Conservation (phyloP, 2,329 filamentous ascomycete species). For the Paecilomyces fulvus region DNA sequence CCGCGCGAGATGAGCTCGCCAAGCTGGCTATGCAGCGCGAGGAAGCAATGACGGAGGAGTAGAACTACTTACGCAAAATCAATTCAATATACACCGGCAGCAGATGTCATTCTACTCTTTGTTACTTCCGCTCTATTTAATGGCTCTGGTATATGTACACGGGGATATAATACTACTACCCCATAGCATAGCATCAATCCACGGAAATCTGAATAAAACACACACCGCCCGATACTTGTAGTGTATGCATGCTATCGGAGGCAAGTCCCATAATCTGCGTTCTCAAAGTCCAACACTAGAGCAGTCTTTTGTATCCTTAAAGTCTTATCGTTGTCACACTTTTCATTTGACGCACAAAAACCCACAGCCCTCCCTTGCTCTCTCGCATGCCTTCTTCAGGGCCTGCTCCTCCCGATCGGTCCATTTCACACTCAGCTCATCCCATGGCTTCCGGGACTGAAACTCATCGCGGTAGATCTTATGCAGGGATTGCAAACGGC, state of each 20-base stretch:
- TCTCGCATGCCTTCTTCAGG: slow-evolving; percentile 47
- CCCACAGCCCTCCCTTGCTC: slow-evolving; percentile 50
- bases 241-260: background rate
- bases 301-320: background rate
- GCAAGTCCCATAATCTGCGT: background rate
- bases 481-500: slow-evolving; percentile 49
- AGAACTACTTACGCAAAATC: background rate
- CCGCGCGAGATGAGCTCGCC: slow-evolving; percentile 25
- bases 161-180: background rate
- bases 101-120: background rate
- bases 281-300: too few species aligned
- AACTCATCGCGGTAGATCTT: slow-evolving; percentile 50
- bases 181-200: background rate
- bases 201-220: background rate
- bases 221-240: background rate
- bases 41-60: slow-evolving; percentile 28
- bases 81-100: background rate
- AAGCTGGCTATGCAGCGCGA: slow-evolving; percentile 31
- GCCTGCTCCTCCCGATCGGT: slow-evolving; percentile 56
- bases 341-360: slow-evolving; percentile 51
- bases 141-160: background rate
- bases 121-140: background rate
- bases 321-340: background rate
- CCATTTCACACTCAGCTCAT: slow-evolving; percentile 55
- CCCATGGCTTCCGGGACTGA: slow-evolving; percentile 51